These are phyloP conservation scores for Mucor piriformis DNA, from an alignment of 371 early-diverging fungal species.

Conservation along the genomic window DNA sequence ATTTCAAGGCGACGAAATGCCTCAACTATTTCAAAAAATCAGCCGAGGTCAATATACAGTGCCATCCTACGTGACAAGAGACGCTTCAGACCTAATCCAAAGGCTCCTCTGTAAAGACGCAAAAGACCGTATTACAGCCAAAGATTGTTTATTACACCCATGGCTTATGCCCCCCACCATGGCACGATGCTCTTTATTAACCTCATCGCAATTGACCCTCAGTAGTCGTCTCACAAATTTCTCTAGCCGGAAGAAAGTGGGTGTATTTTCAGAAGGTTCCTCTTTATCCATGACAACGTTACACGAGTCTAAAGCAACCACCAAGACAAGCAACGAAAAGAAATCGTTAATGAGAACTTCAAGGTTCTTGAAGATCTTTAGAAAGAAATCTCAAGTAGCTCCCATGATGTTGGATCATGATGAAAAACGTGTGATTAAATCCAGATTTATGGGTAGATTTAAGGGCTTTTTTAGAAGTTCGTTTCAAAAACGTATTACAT, in stretches of 20 bases:
- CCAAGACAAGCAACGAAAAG: background rate
- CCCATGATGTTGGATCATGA: constrained; percentile 2
- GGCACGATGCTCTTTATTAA: constrained; percentile 4
- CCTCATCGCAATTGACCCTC: constrained; percentile 17
- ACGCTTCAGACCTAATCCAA: constrained; percentile 56
- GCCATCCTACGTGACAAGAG: constrained; percentile 47
- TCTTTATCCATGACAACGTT: constrained; percentile 4
- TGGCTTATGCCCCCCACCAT: constrained; percentile 59
- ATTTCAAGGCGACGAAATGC: constrained; percentile 80
- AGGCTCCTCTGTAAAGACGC: constrained; percentile 63
- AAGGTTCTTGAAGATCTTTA: constrained; percentile 21
- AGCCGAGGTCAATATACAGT: constrained; percentile 58
- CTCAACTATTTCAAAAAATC: constrained; percentile 71
- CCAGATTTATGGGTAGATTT: constrained; percentile 7
- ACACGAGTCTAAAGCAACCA: constrained; percentile 1
- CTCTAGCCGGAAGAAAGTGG: constrained; percentile 14
- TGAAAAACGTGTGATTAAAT: constrained; percentile 7
- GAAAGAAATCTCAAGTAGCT: constrained; percentile 20
- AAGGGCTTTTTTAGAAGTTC: constrained; percentile 14
- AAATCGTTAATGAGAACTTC: background rate
- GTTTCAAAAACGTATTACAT: constrained; percentile 20
- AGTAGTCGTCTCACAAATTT: constrained; percentile 16
- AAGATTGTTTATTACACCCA: constrained; percentile 72
- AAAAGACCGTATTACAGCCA: constrained; percentile 70
- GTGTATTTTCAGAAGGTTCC: background rate